phyloP scores from a whole-genome alignment of 495 filamentous ascomycete species.

The Penicillium simplicissimum region DNA sequence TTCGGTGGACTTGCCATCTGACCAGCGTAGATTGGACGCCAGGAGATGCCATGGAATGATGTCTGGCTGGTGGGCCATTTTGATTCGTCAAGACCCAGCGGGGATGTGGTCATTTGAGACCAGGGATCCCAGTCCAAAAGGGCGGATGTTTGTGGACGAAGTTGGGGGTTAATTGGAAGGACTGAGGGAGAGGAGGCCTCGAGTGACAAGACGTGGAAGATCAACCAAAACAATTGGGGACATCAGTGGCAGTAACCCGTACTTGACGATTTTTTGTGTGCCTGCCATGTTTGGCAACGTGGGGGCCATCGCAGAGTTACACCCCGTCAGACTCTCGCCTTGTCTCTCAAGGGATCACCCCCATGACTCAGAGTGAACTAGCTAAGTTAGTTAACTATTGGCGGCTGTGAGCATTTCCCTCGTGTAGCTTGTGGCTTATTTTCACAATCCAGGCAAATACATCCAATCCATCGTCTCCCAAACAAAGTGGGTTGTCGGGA shows the following conservation, averaged over 20 bases:
- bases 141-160: too few species aligned
- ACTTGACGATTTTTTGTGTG: too few species aligned
- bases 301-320: too few species aligned
- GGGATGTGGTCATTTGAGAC: not conserved
- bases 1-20: not conserved
- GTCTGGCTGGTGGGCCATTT: constrained; percentile 2
- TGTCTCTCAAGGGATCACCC: too few species aligned
- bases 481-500: not conserved
- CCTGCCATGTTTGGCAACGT: too few species aligned
- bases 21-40: not conserved
- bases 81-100: not conserved
- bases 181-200: too few species aligned
- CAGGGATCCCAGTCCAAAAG: not conserved
- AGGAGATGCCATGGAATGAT: not conserved
- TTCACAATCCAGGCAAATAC: not conserved
- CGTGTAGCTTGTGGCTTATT: not conserved
- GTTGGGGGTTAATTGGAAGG: too few species aligned
- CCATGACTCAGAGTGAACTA: not conserved
- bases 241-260: not conserved
- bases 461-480: not conserved
- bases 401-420: not conserved
- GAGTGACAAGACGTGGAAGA: not conserved
- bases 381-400: too few species aligned
- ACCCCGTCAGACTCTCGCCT: too few species aligned
- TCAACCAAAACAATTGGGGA: not conserved